Evolutionary conservation across 2,329 filamentous ascomycete species (phyloP), one percentile per base, ranked within the genome.

Genomic region (Botrytis fragariae): DNA sequence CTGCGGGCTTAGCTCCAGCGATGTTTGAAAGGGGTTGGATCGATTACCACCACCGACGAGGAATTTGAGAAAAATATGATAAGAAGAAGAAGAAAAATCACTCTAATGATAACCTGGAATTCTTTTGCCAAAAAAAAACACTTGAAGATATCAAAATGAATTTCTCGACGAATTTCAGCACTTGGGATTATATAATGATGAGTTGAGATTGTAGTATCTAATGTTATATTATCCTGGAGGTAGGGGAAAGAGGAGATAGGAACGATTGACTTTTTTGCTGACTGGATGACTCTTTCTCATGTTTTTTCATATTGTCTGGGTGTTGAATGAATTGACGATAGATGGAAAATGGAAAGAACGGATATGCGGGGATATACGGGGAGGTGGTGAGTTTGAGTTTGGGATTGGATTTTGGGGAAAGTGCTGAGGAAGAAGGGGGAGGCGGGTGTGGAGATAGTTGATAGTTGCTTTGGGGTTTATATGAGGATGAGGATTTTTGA

Each of bases 301-400:
- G 3, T 57, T 42, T 42, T 14, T 14, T 4, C 12, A 14, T 10
- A 14, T 42, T 42, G 3, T 57, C 14, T 57, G n/a, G 3, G 18
- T 14, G 3, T 14, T 25, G n/a, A 6, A 51, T 57, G 51, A 16
- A 7, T n/a, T 25, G 10, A 51, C 32, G 14, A 29, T 54, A 9
- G 6, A 29, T 57, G 14, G 7, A 18, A 57, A 32, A 29, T 57
- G 14, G 7, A 18, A 57, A 32, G n/a, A 29, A 57, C 6, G 6
- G n/a, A 29, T 29, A 18, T 0, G 1, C 7, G 6, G 3, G 6
- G n/a, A 29, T 29, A 18, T 0, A 0, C 7, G 6, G 3, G n/a
- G 4, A 2, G 16, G 16, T 57, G 1, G 1, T 57, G n/a, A 18
- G 7, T 0, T 29, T 57, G 45, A 25, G 42, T 18, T 44, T 16